phyloP scores from a whole-genome alignment of 139 green algal species.

The Edaphochlamys debaryana region DNA sequence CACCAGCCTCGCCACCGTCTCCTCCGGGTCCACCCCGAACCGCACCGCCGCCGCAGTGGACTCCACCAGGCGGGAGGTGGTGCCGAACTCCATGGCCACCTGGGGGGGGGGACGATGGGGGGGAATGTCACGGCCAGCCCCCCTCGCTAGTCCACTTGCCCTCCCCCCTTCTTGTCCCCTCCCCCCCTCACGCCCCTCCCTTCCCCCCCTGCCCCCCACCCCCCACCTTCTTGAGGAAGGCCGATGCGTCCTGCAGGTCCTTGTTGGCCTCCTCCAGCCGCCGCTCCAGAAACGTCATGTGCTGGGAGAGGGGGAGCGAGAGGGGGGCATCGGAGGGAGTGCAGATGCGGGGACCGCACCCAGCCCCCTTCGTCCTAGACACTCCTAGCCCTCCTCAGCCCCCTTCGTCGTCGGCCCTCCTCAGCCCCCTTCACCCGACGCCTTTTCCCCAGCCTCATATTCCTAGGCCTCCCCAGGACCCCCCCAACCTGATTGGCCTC shows the following conservation, averaged over 20 bases:
- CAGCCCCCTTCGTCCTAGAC: too few relatives aligned
- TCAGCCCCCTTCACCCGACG: too few relatives aligned
- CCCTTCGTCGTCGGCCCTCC: too few relatives aligned
- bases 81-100: conserved; percentile 64
- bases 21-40: conserved; percentile 65
- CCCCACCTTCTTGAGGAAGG: conserved; percentile 58
- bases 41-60: conserved; percentile 60
- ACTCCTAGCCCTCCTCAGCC: too few relatives aligned
- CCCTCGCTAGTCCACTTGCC: too few relatives aligned
- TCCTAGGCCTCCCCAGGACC: background rate
- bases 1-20: conserved; percentile 60
- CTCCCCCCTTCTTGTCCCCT: too few relatives aligned
- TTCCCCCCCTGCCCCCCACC: background rate
- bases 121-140: background rate
- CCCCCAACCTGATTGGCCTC: conserved; percentile 45
- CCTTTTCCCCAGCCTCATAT: too few relatives aligned
- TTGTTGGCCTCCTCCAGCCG: conserved; percentile 43
- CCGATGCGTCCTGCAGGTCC: conserved; percentile 49
- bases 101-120: conserved; percentile 2
- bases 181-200: too few relatives aligned
- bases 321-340: background rate
- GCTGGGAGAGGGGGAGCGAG: conserved; percentile 18
- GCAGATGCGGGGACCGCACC: too few relatives aligned
- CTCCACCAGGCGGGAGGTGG: conserved; percentile 60
- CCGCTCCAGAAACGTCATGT: conserved; percentile 38